Base-by-base conservation (phyloP, 371 early-diverging fungal genomes). In the Amoeboaphelidium protococcarum region DNA sequence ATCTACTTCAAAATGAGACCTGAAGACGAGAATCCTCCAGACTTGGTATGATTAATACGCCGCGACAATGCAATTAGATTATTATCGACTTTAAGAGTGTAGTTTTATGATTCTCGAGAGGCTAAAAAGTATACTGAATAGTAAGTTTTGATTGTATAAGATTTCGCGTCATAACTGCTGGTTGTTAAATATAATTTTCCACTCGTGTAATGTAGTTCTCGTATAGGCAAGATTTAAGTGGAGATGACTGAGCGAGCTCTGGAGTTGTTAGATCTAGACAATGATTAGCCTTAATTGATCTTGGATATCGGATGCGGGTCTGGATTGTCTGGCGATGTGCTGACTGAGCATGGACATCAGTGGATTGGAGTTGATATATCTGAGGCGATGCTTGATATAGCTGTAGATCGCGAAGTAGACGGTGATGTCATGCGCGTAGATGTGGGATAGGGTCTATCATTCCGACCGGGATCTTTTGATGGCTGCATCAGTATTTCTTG, bases 281-380 rank as follows among this genome's bases (percentile, higher is more conserved):
- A 72, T 21, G 83, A 77, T 48, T 57, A 65, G 44, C 59, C 83
- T 1, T 69, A 72, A 42, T 78, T 69, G 37, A 58, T 99, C 42
- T 68, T 95, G n/a, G 95, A 95, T 59, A 80, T 95, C 50, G 92
- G 95, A n/a, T 91, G 92, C 60, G 96, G 92, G 41, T 84, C 83
- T 2, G 96, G 96, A 13, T 70, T 91, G 50, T 81, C 82, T 61
- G 94, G 95, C 12, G 87, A 92, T 58, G 81, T 87, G 25, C 60
- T 98, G 41, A 79, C 82, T 45, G 98, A 92, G 51, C 77, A 80
- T 49, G 89, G 84, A 4, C 87, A 90, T 55, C 50, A 73, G 26
- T 95, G 96, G 95, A 82, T 90, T 23, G 99, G 99, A 12, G 64
- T 91, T 64, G 99, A 98, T 62, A 89, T 98, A 54, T 75, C 85